Percentiles rank a stretch among this genome's conserved stretches.
These are phyloP conservation scores for Graphilbum sp. DNA, from an alignment of 2,329 filamentous ascomycete genomes.

Conservation along the genomic window DNA sequence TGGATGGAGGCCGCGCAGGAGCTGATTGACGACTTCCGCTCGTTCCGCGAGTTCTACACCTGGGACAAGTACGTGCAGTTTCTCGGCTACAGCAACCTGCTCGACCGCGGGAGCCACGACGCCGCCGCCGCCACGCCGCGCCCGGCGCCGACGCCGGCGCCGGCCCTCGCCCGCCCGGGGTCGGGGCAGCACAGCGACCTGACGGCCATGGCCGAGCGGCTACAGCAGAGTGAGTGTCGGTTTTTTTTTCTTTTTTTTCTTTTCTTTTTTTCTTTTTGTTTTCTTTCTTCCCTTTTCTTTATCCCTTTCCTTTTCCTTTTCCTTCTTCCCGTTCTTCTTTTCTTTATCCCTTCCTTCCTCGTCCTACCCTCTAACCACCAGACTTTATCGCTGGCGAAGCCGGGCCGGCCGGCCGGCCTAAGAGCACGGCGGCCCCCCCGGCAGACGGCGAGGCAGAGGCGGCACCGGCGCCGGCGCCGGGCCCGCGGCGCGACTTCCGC, in stretches of 20 bases:
- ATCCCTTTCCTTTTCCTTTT: no score
- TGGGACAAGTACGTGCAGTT: constrained; percentile 50
- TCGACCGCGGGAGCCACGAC: constrained; percentile 20
- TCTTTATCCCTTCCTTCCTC: no score
- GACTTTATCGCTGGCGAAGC: neutral
- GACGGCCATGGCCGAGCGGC: constrained; percentile 36
- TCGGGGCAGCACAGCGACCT: constrained; percentile 21
- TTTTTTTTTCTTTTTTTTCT: neutral
- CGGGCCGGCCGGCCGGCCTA: no score
- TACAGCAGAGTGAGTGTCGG: constrained; percentile 32
- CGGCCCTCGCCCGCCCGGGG: neutral
- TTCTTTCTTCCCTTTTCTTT: no score
- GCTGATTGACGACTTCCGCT: constrained; percentile 46
- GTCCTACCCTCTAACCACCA: neutral
- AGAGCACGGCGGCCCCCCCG: no score
- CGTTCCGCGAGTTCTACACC: constrained; percentile 46
- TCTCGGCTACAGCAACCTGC: constrained; percentile 24
- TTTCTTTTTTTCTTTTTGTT: neutral
- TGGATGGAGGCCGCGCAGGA: constrained; percentile 45
- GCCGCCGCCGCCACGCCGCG: constrained; percentile 14
- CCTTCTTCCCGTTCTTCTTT: no score
- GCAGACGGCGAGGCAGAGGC: neutral
- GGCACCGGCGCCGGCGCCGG: constrained; percentile 6
- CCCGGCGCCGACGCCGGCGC: constrained; percentile 16
- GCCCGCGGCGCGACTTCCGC: constrained; percentile 28